Evolutionary conservation across 345 rosid species (phyloP), one percentile per base, ranked within the genome.

Genomic region (Camelina sativa): DNA sequence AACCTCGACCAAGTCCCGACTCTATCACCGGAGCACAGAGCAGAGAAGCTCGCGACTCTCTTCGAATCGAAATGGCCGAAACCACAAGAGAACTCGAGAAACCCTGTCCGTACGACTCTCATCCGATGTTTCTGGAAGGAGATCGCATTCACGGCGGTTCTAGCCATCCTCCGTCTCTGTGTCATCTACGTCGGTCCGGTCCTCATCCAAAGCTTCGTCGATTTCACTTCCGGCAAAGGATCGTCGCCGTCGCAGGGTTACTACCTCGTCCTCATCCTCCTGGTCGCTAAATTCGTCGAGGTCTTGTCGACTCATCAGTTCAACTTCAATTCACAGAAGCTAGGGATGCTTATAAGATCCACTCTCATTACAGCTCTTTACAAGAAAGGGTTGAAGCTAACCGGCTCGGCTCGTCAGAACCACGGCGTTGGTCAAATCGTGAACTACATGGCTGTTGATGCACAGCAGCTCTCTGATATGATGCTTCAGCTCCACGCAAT

Each of bases 371-470:
- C 98, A 46, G 86, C 95, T 47, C 68, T 91, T 32, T 94, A 91
- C 87, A 85, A 72, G 76, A 94, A 94, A 65, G 98, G 98, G 0
- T 56, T 91, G 55, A 82, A 87, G 66, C 73, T 95, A 16, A 80
- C 97, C 0, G 86, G 96, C 59, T 91, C 97, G 8, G 93, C 97
- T 44, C 89, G 97, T 17, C 97, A 95, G 76, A 85, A 87, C 53
- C 97, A 95, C 67, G 99, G 99, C 25, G 96, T 95, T 9, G 97
- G 99, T 28, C 96, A 91, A 77, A 95, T 95, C 54, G 99, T 95
- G 47, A 95, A 95, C 72, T 95, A 95, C 84, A 95, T 95, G 99
- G 93, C 99, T n/a, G 97, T 95, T 4, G 99, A 95, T 75, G 97
- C 97, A 1, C 99, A 95, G 46, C 97, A 95, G 72, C 95, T 95